phyloP scores from a whole-genome alignment of 2,329 filamentous ascomycete genomes.

The Thielaviopsis euricoi region DNA sequence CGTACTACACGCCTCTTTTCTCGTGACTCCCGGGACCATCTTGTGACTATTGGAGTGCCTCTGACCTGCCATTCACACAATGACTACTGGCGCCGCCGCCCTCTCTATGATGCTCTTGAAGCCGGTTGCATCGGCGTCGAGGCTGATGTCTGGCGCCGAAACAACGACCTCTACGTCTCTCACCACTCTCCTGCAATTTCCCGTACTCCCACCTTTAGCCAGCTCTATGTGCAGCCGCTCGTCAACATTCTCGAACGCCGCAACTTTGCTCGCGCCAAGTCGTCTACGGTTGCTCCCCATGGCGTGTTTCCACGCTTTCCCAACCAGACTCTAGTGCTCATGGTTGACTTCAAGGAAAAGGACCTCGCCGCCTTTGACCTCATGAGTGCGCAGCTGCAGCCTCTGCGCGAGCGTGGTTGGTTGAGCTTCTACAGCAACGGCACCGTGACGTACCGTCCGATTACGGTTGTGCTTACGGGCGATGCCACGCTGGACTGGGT shows the following conservation, averaged over 20 bases:
- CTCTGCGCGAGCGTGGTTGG: constrained; percentile 42
- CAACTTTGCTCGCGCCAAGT: constrained; percentile 27
- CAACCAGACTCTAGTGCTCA: constrained; percentile 38
- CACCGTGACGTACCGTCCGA: constrained; percentile 32
- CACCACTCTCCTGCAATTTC: constrained; percentile 26
- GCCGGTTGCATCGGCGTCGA: constrained; percentile 48
- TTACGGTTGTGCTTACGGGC: constrained; percentile 56
- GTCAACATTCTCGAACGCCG: constrained; percentile 39
- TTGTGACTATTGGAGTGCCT: constrained; percentile 23
- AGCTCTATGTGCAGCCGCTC: constrained; percentile 48
- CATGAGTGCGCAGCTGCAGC: constrained; percentile 30
- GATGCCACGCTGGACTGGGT: constrained; percentile 42
- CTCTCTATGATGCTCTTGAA: constrained; percentile 44
- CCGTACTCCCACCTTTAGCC: constrained; percentile 37
- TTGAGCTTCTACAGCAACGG: constrained; percentile 35
- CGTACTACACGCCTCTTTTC: background rate
- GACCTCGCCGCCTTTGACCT: constrained; percentile 33
- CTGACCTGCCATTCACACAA: constrained; percentile 52
- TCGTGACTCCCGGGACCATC: background rate
- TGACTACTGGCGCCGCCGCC: constrained; percentile 50
- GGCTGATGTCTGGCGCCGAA: constrained; percentile 50
- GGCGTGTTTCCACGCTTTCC: constrained; percentile 42
- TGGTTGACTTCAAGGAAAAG: constrained; percentile 54
- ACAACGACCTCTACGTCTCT: constrained; percentile 40
- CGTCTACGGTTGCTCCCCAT: constrained; percentile 18